Base-by-base conservation (phyloP, 2,329 filamentous ascomycete genomes). In the Cercospora sojina region DNA sequence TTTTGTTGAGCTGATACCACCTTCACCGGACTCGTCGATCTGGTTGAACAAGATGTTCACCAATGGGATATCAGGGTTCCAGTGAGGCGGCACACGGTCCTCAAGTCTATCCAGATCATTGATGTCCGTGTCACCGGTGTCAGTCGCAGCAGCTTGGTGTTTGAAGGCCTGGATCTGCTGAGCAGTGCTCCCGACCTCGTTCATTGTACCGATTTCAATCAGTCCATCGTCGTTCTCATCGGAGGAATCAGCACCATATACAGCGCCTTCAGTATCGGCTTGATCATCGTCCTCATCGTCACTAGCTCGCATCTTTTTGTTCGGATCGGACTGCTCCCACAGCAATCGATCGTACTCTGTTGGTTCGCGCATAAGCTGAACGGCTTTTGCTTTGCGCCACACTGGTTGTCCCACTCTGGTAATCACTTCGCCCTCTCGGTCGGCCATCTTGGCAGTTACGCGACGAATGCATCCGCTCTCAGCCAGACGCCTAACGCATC, bases 61-160 rank as follows among this genome's bases (percentile, higher is more conserved):
- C 25, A 86, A 72, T 16, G 79, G 79, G 8, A 82, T 76, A 69
- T 87, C 83, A 1, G 86, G 84, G 7, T 78, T 83, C 87, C 87
- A 89, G 65, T 79, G 79, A 7, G 86, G 84, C 16, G 83, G 75
- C 13, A 79, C 74, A 27, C 81, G 76, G n/a, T 70, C 67, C 53
- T 53, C 59, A 5, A 61, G 55, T n/a, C 59, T 51, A 53, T 64
- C 65, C 43, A 67, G 65, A 27, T 66, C 59, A 29, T 60, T 32
- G 20, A 66, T 16, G 6, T 68, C 65, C 20, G 74, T 77, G 6
- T 71, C 69, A 5, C 66, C 67, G 8, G 41, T 49, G 18, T 41
- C 53, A 18, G 3, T 29, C 5, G 35, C 31, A 25, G 59, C n/a
- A 38, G 49, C 53, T n/a, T 59, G 38, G 32, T 47, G 41, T 29